These are phyloP conservation scores for Trichoderma guizhouense DNA, from an alignment of 2,329 filamentous ascomycete species.

Conservation along the genomic window DNA sequence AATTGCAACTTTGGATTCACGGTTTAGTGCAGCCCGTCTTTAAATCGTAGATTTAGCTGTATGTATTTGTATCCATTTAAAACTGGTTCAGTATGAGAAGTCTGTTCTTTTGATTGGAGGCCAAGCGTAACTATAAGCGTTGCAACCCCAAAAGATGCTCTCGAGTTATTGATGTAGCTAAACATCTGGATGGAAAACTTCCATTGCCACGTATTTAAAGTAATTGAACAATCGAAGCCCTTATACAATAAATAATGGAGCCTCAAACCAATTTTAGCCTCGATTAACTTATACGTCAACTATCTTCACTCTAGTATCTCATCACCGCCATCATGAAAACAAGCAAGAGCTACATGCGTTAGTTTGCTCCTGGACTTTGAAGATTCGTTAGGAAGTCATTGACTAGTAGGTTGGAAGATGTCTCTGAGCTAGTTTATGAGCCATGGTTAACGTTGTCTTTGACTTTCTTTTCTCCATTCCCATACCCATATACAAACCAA, in stretches of 20 bases:
- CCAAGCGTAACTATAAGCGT: neutral
- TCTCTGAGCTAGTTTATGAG: neutral
- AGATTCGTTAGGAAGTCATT: neutral
- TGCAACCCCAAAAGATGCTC: neutral
- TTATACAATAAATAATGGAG: neutral
- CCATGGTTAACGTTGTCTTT: neutral
- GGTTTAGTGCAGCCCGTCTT: neutral
- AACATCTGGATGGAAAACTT: neutral
- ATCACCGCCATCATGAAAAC: neutral
- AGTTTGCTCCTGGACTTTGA: neutral
- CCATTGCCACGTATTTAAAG: neutral
- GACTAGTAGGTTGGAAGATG: neutral
- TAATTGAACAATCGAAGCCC: neutral
- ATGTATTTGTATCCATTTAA: neutral
- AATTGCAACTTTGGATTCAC: neutral
- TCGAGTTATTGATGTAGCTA: neutral
- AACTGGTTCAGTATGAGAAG: neutral
- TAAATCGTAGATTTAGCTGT: neutral
- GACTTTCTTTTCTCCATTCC: neutral
- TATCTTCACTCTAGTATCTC: neutral
- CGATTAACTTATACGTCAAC: neutral
- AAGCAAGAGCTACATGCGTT: neutral
- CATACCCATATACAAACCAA: neutral
- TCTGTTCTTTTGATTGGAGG: neutral
- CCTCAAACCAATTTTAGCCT: neutral